These are phyloP conservation scores for Boehmeria nivea DNA, from an alignment of 306 rosid genomes.

Conservation along the genomic window DNA sequence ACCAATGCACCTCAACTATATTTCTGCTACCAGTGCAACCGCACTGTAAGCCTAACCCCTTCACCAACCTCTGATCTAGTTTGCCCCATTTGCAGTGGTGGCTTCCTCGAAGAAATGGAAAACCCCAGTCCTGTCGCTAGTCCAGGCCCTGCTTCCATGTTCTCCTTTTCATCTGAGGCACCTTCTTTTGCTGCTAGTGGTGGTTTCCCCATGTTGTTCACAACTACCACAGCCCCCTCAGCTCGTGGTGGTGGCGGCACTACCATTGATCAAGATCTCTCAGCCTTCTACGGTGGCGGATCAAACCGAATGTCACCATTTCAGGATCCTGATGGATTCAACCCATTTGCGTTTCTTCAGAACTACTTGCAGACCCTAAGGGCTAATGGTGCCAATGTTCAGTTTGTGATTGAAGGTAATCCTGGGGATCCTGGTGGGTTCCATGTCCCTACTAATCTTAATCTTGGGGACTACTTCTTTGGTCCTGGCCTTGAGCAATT, in stretches of 20 bases:
- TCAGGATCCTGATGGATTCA: conserved; percentile 52
- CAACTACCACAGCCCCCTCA: conserved; percentile 18
- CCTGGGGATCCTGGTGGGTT: conserved; percentile 46
- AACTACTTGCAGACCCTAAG: conserved; percentile 63
- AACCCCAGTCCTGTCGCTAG: conserved; percentile 38
- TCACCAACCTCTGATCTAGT: conserved; percentile 53
- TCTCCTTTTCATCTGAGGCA: conserved; percentile 36
- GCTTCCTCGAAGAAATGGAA: conserved; percentile 74
- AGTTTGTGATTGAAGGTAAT: conserved; percentile 54
- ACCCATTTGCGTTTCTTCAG: conserved; percentile 63
- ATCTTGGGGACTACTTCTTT: conserved; percentile 81
- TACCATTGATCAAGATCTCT: conserved; percentile 42
- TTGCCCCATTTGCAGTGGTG: conserved; percentile 63
- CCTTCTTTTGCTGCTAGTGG: conserved; percentile 21
- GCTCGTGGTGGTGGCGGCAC: conserved; percentile 21
- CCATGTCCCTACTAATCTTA: conserved; percentile 47
- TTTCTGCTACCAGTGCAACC: conserved; percentile 68
- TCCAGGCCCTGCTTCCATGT: conserved; percentile 36
- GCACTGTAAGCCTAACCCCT: conserved; percentile 45
- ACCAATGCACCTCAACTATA: conserved; percentile 41
- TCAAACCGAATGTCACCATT: conserved; percentile 30
- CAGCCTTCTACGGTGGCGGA: conserved; percentile 51
- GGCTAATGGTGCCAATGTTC: conserved; percentile 61
- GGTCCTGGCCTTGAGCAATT: conserved; percentile 93
- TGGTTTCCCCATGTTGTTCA: conserved; percentile 39